These are phyloP conservation scores for Cercospora janseana DNA, from an alignment of 2,329 filamentous ascomycete species.

Conservation along the genomic window DNA sequence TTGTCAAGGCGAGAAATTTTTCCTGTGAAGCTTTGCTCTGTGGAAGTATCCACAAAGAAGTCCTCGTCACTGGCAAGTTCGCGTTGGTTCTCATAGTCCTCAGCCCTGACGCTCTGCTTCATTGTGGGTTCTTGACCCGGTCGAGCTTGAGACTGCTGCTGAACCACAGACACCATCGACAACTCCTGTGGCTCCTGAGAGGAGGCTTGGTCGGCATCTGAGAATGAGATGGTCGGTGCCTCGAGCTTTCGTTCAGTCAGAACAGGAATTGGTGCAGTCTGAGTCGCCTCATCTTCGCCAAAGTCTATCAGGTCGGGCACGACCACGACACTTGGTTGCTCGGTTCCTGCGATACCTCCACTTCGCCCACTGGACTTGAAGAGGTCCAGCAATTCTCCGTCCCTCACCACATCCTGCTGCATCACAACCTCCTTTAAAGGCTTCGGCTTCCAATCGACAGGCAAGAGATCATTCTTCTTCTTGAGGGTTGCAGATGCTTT, in stretches of 20 bases:
- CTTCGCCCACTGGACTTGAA: neutral
- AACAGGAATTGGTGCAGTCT: neutral
- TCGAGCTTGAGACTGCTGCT: too few species aligned
- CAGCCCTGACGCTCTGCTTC: too few species aligned
- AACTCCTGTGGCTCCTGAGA: too few species aligned
- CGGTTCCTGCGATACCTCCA: neutral
- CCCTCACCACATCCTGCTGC: constrained; percentile 16
- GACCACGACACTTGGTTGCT: constrained; percentile 1
- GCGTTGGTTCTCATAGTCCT: neutral
- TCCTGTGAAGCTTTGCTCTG: neutral
- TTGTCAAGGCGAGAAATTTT: neutral
- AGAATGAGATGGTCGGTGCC: too few species aligned
- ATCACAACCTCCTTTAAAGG: constrained; percentile 21
- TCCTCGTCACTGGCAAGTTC: neutral
- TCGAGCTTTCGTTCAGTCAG: too few species aligned
- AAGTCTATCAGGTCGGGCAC: neutral
- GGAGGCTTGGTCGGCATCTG: too few species aligned
- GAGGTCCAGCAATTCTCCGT: constrained; percentile 25
- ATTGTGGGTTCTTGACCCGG: too few species aligned
- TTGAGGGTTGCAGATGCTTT: constrained; percentile 15
- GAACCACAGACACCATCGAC: too few species aligned
- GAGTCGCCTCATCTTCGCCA: neutral
- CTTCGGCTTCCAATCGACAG: constrained; percentile 18
- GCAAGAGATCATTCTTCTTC: constrained; percentile 14
- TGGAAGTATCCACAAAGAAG: neutral